Conservation (phyloP, 768 basidiomycete species). For the Postia placenta region DNA sequence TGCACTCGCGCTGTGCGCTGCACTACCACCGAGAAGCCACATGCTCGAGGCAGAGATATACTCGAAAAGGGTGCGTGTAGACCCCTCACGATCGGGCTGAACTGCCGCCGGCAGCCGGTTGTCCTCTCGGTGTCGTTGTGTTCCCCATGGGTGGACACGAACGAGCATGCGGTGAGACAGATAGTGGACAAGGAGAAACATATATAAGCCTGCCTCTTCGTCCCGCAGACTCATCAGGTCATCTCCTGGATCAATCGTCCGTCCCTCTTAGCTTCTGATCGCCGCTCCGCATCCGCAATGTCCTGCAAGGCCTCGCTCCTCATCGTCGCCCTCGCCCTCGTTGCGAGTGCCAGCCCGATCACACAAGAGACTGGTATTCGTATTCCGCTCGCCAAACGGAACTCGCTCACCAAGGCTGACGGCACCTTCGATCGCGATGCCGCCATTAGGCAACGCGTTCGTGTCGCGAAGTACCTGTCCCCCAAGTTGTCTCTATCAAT, state of each 20-base stretch:
- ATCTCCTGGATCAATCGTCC: not conserved
- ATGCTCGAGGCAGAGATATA: no score
- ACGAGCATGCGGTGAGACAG: not conserved
- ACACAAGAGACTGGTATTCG: constrained; percentile 6
- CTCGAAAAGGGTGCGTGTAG: no score
- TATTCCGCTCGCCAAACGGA: constrained; percentile 13
- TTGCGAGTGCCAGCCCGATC: constrained; percentile 13
- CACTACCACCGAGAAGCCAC: no score
- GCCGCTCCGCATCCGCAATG: constrained; percentile 9
- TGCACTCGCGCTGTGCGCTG: no score
- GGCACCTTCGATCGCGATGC: constrained; percentile 16
- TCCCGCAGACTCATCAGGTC: not conserved
- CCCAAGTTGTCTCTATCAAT: not conserved
- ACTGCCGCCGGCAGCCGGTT: no score
- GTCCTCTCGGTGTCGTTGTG: no score
- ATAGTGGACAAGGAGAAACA: not conserved
- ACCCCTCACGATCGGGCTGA: no score
- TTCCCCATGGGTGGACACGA: no score
- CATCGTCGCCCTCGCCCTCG: constrained; percentile 15
- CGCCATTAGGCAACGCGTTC: constrained; percentile 9
- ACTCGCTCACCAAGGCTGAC: constrained; percentile 12
- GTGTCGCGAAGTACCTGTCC: constrained; percentile 12
- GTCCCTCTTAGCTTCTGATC: no score
- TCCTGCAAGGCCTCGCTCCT: constrained; percentile 17
- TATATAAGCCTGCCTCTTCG: not conserved